phyloP scores from a whole-genome alignment of 352 stramenopile species.

The Aphanomyces astaci region DNA sequence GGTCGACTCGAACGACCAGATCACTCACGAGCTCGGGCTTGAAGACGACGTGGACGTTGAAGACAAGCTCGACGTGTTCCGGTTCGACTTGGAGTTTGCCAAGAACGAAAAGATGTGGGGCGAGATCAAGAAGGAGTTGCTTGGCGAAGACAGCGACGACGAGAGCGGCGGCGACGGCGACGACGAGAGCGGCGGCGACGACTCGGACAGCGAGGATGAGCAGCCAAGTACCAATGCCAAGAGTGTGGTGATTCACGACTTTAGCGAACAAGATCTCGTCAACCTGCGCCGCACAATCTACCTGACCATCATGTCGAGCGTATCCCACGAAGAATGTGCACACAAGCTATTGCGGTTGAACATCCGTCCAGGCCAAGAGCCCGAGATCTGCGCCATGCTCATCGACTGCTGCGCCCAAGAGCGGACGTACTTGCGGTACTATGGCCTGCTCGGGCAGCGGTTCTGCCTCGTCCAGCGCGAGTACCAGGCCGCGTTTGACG shows the following conservation, averaged over 20 bases:
- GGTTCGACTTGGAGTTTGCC: slow-evolving; percentile 90
- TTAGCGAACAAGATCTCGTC: slow-evolving; percentile 96
- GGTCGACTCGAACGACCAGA: slow-evolving; percentile 97
- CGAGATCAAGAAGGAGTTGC: slow-evolving; percentile 94
- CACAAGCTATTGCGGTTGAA: slow-evolving; percentile 99
- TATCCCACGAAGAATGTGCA: slow-evolving; percentile 97
- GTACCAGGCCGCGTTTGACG: slow-evolving; percentile 94
- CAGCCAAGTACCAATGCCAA: slow-evolving; percentile 21
- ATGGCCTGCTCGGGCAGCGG: slow-evolving; percentile 93
- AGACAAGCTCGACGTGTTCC: slow-evolving; percentile 95
- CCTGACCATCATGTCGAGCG: slow-evolving; percentile 99
- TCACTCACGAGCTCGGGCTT: slow-evolving; percentile 95
- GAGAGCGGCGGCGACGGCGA: slow-evolving; percentile 43
- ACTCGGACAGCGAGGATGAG: slow-evolving; percentile 36
- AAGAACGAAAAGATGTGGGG: slow-evolving; percentile 96
- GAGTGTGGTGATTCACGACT: slow-evolving; percentile 88
- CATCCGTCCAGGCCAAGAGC: slow-evolving; percentile 93
- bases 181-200: slow-evolving; percentile 41
- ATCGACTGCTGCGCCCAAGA: slow-evolving; percentile 99
- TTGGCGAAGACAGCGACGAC: slow-evolving; percentile 87
- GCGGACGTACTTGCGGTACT: slow-evolving; percentile 95
- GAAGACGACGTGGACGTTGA: slow-evolving; percentile 95
- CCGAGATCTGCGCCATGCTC: slow-evolving; percentile 98
- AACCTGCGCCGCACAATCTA: slow-evolving; percentile 98
- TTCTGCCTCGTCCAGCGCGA: slow-evolving; percentile 95